Evolutionary conservation across 2,329 filamentous ascomycete genomes (phyloP), one percentile per base, ranked within the genome.

Genomic region (Plectosphaerella sp.): DNA sequence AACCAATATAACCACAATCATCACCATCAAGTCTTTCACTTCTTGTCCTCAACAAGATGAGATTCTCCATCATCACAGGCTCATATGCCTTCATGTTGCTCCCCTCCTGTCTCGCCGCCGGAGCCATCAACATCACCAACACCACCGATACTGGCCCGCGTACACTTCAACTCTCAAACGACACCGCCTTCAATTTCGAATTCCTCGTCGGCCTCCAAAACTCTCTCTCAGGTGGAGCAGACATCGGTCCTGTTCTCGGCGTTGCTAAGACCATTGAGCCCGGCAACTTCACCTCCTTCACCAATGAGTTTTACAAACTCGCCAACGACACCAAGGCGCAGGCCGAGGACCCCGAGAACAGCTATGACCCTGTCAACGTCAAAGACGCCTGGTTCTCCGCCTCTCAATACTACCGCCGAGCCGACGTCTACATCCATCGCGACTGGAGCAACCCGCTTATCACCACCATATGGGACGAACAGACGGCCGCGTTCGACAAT

Each of bases 381-480:
- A 54, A 60, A 15, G 56, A 59, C 6, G 52, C 59, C 6, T 61
- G 49, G 25, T 74, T 77, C 57, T 65, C 62, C 5, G 67, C 72
- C 3, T 56, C 73, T 1, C 67, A 60, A 1, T 77, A 77, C 58
- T 76, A 68, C 56, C 69, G 74, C 20, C 50, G 59, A 0, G 68
- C 75, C 9, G 68, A 71, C 53, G 72, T 73, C 54, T 77, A 67
- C 57, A 61, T 75, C 10, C 67, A 72, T 47, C 65, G 62, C 1
- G 70, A 77, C 58, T 64, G 61, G 64, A 63, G 50, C 12, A 68
- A 77, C 48, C 69, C 72, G 4, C 66, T 68, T 5, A 71, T 76
- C 51, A 61, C 65, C 46, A 58, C 51, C 0, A 49, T 72, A 0
- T 76, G 73, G 72, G 55, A 61, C 4, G 57, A 66, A 45, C 68